Evolutionary conservation across 352 stramenopile species (phyloP).

Genomic region (Peronospora farinosa): DNA sequence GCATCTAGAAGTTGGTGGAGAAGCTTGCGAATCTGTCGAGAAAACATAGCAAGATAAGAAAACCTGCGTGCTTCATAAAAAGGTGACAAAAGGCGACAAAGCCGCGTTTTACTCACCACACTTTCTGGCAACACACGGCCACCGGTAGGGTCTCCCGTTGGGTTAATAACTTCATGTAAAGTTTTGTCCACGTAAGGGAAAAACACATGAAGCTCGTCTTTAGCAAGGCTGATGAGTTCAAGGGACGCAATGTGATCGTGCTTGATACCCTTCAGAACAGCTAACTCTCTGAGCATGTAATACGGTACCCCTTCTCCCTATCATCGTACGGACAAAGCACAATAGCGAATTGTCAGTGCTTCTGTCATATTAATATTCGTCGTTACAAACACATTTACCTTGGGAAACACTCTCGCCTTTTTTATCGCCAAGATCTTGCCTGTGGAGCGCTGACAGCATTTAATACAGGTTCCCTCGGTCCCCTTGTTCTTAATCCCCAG

Average conservation of each 20-base stretch:
- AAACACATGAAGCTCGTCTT: constrained; percentile 86
- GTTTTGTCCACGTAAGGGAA: constrained; percentile 89
- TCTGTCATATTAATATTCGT: background rate
- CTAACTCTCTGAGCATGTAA: constrained; percentile 88
- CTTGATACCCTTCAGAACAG: constrained; percentile 81
- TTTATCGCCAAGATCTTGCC: constrained; percentile 87
- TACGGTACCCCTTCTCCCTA: constrained; percentile 89
- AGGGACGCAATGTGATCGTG: constrained; percentile 86
- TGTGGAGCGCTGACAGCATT: constrained; percentile 77
- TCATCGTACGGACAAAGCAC: constrained; percentile 2
- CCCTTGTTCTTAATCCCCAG: constrained; percentile 88
- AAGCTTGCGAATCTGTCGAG: constrained; percentile 54
- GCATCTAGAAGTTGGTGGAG: constrained; percentile 85
- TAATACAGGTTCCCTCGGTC: constrained; percentile 84
- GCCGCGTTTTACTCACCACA: constrained; percentile 44
- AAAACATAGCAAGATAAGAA: constrained; percentile 11
- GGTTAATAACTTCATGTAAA: constrained; percentile 88
- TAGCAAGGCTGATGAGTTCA: constrained; percentile 81
- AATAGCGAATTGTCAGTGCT: constrained; percentile 4
- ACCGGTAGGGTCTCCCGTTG: constrained; percentile 73
- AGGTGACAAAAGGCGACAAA: constrained; percentile 4
- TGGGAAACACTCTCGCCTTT: constrained; percentile 81
- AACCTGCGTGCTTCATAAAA: background rate
- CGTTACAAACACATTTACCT: constrained; percentile 29
- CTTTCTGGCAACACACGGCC: constrained; percentile 65